phyloP scores from a whole-genome alignment of 257 asterid genomes.

The Ocimum tenuiflorum region DNA sequence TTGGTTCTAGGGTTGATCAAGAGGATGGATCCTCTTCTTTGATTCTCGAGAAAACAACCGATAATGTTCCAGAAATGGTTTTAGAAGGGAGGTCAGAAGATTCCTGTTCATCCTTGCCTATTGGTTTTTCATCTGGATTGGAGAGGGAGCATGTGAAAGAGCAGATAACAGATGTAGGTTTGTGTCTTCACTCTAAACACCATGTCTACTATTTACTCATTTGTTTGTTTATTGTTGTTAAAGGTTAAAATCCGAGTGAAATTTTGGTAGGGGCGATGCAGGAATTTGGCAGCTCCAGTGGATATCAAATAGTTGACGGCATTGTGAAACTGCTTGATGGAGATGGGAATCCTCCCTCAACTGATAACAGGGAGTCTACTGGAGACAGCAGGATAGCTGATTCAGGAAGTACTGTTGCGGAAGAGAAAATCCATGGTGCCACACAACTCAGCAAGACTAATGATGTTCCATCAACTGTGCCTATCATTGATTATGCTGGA shows the following conservation, averaged over 20 bases:
- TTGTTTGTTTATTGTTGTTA: constrained; percentile 1
- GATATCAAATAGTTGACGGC: constrained; percentile 36
- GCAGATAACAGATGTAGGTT: constrained; percentile 99
- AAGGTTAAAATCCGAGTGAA: constrained; percentile 26
- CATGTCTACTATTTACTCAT: constrained; percentile 6
- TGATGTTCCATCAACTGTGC: constrained; percentile 26
- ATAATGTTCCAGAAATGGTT: constrained; percentile 22
- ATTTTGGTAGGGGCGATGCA: constrained; percentile 77
- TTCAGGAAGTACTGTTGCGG: constrained; percentile 23
- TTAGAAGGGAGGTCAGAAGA: constrained; percentile 29
- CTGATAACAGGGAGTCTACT: constrained; percentile 26
- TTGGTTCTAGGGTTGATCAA: constrained; percentile 18
- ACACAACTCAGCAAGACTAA: constrained; percentile 25
- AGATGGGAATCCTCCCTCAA: constrained; percentile 28
- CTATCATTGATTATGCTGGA: constrained; percentile 24
- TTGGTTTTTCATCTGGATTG: constrained; percentile 30
- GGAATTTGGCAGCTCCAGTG: constrained; percentile 53
- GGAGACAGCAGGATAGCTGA: constrained; percentile 24
- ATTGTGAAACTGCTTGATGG: constrained; percentile 34
- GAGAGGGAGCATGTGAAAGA: constrained; percentile 41
- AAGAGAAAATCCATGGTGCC: constrained; percentile 29
- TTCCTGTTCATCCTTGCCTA: constrained; percentile 26
- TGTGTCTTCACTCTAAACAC: constrained; percentile 81
- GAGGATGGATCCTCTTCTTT: constrained; percentile 33
- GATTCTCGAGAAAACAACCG: constrained; percentile 27